These are phyloP conservation scores for Anisodus acutangulus DNA, from an alignment of 257 asterid genomes.

Conservation along the genomic window DNA sequence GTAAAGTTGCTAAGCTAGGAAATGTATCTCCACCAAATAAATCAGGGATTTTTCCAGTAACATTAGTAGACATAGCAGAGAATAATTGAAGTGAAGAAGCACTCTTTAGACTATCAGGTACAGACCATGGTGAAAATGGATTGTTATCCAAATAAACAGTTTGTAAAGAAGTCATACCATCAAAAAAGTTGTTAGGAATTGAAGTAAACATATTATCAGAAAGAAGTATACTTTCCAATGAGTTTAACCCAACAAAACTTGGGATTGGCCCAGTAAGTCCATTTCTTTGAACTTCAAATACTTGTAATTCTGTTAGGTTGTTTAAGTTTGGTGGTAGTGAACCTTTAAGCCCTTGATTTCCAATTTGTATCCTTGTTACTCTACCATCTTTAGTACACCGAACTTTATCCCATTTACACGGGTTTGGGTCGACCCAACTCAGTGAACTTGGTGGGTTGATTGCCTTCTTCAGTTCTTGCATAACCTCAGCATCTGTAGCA, in stretches of 20 bases:
- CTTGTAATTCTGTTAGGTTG: slow-evolving; percentile 51
- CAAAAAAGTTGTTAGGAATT: slow-evolving; percentile 75
- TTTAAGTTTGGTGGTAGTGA: slow-evolving; percentile 57
- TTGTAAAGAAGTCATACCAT: slow-evolving; percentile 65
- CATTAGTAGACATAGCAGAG: slow-evolving; percentile 60
- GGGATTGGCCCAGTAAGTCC: slow-evolving; percentile 69
- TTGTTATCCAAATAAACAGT: slow-evolving; percentile 63
- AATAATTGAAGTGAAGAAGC: slow-evolving; percentile 52
- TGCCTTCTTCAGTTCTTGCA: slow-evolving; percentile 38
- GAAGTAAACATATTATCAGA: slow-evolving; percentile 60
- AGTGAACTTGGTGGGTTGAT: slow-evolving; percentile 43
- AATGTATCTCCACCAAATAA: slow-evolving; percentile 48
- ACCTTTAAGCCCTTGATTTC: slow-evolving; percentile 55
- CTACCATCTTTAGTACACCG: slow-evolving; percentile 29
- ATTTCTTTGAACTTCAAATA: slow-evolving; percentile 62
- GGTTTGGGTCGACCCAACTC: slow-evolving; percentile 40
- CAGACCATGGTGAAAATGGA: slow-evolving; percentile 56
- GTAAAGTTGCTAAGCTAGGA: slow-evolving; percentile 48
- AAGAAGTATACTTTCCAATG: slow-evolving; percentile 51
- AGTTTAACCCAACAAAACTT: slow-evolving; percentile 58
- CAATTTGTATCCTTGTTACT: slow-evolving; percentile 72
- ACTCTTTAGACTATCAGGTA: slow-evolving; percentile 55
- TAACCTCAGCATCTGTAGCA: slow-evolving; percentile 42
- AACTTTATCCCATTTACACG: slow-evolving; percentile 37
- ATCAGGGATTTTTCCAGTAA: slow-evolving; percentile 65